These are phyloP conservation scores for Epichloe sp. DNA, from an alignment of 2,329 filamentous ascomycete species.

Conservation along the genomic window DNA sequence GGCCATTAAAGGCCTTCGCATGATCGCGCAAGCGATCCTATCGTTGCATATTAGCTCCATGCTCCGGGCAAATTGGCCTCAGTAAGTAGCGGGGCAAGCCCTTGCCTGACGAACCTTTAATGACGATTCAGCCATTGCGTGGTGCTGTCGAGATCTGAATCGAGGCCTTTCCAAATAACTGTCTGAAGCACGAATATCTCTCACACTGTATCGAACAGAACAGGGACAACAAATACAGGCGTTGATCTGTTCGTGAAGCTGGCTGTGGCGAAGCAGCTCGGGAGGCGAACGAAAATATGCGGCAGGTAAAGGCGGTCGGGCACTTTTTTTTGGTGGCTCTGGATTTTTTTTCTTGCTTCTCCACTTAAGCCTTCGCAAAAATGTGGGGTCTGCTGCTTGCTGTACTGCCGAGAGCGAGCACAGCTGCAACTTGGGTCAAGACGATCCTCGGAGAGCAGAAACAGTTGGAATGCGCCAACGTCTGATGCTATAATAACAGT, in stretches of 20 bases:
- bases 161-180: neutral
- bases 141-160: neutral
- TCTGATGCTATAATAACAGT: no score
- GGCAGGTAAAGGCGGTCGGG: slow-evolving; percentile 8
- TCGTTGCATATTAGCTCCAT: slow-evolving; percentile 7
- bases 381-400: neutral
- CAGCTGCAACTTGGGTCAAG: no score
- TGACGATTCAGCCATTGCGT: slow-evolving; percentile 29
- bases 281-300: neutral
- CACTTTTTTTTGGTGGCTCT: slow-evolving; percentile 4
- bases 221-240: neutral
- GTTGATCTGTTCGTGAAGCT: neutral
- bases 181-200: neutral
- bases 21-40: slow-evolving; percentile 45
- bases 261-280: neutral
- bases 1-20: slow-evolving; percentile 69
- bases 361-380: neutral
- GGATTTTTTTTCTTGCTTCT: slow-evolving; percentile 9
- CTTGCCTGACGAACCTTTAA: slow-evolving; percentile 30
- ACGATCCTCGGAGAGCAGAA: no score
- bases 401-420: no score
- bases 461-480: no score
- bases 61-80: neutral
- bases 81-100: slow-evolving; percentile 15
- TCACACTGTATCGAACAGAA: neutral